Conservation (phyloP, 83 land plant genomes). For the Picea abies region DNA sequence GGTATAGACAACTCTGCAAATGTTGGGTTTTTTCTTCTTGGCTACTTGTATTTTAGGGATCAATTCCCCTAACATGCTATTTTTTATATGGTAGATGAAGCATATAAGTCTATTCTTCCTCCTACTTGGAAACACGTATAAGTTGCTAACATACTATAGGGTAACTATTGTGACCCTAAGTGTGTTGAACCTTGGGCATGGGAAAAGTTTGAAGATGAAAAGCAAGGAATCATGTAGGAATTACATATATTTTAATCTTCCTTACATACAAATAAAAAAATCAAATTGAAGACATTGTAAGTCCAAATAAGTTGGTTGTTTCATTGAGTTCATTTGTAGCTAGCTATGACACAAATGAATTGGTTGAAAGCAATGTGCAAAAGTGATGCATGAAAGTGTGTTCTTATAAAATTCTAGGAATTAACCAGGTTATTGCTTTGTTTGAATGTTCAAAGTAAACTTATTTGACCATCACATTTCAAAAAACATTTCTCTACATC, state of each 20-base stretch:
- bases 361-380: constrained; percentile 76
- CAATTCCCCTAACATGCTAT: not conserved
- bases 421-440: no score
- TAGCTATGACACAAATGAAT: constrained; percentile 89
- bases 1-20: no score
- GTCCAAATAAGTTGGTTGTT: constrained; percentile 86
- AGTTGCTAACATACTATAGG: constrained; percentile 94
- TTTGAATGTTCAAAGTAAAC: no score
- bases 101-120: constrained; percentile 87
- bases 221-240: constrained; percentile 57
- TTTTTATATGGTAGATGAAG: constrained; percentile 68
- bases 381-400: constrained; percentile 9
- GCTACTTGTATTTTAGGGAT: not conserved
- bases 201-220: constrained; percentile 91
- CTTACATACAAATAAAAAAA: constrained; percentile 93
- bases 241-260: constrained; percentile 89
- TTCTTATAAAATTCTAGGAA: no score
- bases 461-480: no score
- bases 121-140: constrained; percentile 89
- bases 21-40: no score
- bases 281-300: constrained; percentile 89
- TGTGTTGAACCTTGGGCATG: constrained; percentile 99
- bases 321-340: constrained; percentile 98
- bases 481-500: no score
- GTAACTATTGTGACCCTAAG: constrained; percentile 98